Evolutionary conservation across 768 basidiomycete genomes (phyloP).

Genomic region (Galerina marginata): DNA sequence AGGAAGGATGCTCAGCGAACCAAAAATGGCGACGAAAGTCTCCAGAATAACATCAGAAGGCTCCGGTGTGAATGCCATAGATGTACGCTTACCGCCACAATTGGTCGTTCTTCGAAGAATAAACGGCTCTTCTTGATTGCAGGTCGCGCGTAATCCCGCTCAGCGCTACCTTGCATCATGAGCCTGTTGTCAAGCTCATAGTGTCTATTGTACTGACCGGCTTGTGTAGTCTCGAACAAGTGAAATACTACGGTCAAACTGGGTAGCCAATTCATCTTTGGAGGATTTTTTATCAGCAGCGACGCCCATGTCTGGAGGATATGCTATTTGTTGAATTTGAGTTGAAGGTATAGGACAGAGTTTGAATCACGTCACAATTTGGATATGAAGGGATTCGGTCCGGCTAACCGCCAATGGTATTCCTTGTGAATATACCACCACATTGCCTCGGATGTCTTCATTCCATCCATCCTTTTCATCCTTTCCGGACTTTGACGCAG

Average conservation of each 20-base stretch:
- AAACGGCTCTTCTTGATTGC: conserved; percentile 8
- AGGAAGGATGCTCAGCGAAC: conserved; percentile 24
- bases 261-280: conserved; percentile 16
- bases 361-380: too few species aligned
- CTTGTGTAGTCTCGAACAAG: conserved; percentile 21
- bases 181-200: neutral
- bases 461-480: conserved; percentile 67
- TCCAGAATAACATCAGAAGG: conserved; percentile 1
- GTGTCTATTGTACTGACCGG: conserved; percentile 17
- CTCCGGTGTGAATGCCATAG: neutral
- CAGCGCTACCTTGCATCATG: conserved; percentile 20
- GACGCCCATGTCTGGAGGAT: conserved; percentile 11
- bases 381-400: too few species aligned
- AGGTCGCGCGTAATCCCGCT: conserved; percentile 27
- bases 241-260: conserved; percentile 23
- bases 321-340: neutral
- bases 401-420: neutral
- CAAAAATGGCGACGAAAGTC: conserved; percentile 27
- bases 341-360: too few species aligned
- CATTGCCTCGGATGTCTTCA: conserved; percentile 8
- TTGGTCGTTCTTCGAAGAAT: conserved; percentile 26
- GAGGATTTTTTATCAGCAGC: conserved; percentile 2
- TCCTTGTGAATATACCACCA: neutral
- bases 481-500: conserved; percentile 54
- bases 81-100: conserved; percentile 23